Evolutionary conservation across 1,284 basidiomycete genomes (phyloP).

Genomic region (Pyrrhoderma lamaoense): DNA sequence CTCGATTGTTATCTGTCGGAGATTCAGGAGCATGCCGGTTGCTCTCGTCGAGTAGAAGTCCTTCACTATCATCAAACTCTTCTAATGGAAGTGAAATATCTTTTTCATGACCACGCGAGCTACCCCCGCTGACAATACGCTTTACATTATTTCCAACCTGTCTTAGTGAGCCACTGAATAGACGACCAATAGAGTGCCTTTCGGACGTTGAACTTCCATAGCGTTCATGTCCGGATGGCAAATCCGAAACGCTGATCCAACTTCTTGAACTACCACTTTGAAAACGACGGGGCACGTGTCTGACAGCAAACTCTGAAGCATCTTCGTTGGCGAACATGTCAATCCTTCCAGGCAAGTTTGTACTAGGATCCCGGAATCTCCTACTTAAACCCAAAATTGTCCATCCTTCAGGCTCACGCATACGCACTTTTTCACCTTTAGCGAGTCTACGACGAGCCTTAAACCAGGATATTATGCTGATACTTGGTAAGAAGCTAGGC

Average conservation of each 20-base stretch:
- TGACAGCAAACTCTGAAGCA: conserved; percentile 39
- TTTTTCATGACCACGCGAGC: conserved; percentile 36
- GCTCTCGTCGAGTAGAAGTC: conserved; percentile 20
- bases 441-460: conserved; percentile 2
- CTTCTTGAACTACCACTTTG: conserved; percentile 25
- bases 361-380: no score
- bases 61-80: conserved; percentile 19
- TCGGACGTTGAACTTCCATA: conserved; percentile 38
- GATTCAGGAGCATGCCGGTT: conserved; percentile 18
- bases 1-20: conserved; percentile 36
- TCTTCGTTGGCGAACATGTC: conserved; percentile 79
- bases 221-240: conserved; percentile 24
- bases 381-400: conserved; percentile 8
- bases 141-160: conserved; percentile 40
- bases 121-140: conserved; percentile 28
- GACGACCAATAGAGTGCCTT: conserved; percentile 9
- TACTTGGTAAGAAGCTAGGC: conserved; percentile 9
- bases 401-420: conserved; percentile 9
- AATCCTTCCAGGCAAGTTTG: conserved; percentile 28
- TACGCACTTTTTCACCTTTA: conserved; percentile 9
- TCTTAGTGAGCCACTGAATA: conserved; percentile 39
- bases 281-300: conserved; percentile 15
- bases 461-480: conserved; percentile 11
- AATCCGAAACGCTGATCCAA: conserved; percentile 13
- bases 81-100: conserved; percentile 18